Percentiles rank a stretch among this genome's conserved stretches.
Evolutionary conservation across 441 rosid species (phyloP).

Genomic region (Raphanus hybrid): DNA sequence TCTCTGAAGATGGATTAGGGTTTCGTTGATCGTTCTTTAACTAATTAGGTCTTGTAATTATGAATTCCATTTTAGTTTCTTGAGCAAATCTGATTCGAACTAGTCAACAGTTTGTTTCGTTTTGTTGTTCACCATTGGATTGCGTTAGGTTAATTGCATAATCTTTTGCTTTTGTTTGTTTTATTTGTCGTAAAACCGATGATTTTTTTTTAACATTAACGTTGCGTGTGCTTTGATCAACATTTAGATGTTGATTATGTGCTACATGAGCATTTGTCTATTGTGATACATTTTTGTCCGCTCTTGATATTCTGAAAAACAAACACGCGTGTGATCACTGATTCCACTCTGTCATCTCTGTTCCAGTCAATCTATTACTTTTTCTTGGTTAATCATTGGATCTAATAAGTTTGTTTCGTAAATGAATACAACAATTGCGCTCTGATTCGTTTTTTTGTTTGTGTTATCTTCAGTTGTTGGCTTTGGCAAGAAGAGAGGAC

Average conservation of each 20-base stretch:
- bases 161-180: neutral
- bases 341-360: neutral
- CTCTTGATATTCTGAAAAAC: too few relatives aligned
- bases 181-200: too few relatives aligned
- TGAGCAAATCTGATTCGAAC: neutral
- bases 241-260: too few relatives aligned
- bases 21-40: neutral
- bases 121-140: neutral
- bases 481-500: slow-evolving; percentile 68
- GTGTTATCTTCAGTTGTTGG: slow-evolving; percentile 58
- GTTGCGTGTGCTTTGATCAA: too few relatives aligned
- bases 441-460: neutral
- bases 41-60: neutral
- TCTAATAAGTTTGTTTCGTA: neutral
- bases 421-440: neutral
- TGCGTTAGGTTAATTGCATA: neutral
- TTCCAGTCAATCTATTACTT: neutral
- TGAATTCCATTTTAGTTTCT: neutral
- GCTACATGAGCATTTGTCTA: too few relatives aligned
- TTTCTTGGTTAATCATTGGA: neutral
- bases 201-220: too few relatives aligned
- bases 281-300: too few relatives aligned
- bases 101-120: neutral
- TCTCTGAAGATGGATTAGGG: neutral
- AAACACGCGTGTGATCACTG: neutral